phyloP scores from a whole-genome alignment of 23 red algal species.

The Porphyridium purpureum region DNA sequence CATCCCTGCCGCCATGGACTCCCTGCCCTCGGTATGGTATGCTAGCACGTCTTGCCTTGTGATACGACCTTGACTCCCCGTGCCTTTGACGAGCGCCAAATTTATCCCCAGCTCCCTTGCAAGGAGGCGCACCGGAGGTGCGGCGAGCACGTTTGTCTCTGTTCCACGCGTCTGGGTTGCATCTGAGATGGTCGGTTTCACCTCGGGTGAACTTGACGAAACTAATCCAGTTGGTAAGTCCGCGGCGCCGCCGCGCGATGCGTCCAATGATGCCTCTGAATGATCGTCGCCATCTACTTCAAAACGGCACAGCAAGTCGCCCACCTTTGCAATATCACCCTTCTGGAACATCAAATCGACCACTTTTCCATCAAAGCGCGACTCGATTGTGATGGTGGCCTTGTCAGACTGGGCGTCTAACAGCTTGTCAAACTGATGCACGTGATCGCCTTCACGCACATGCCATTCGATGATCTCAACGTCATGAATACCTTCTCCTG shows the following conservation, averaged over 20 bases:
- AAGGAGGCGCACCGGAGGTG: conserved; percentile 10
- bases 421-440: conserved; percentile 20
- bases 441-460: conserved; percentile 19
- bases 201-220: too few relatives aligned
- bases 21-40: too few relatives aligned
- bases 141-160: conserved; percentile 9
- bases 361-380: conserved; percentile 18
- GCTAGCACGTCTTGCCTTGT: conserved; percentile 8
- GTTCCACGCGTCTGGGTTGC: too few relatives aligned
- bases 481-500: conserved; percentile 30
- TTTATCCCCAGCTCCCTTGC: conserved; percentile 6
- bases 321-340: conserved; percentile 28
- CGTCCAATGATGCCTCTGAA: background rate
- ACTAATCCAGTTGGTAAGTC: too few relatives aligned
- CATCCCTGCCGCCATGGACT: too few relatives aligned
- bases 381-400: conserved; percentile 30
- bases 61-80: conserved; percentile 10
- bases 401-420: conserved; percentile 37
- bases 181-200: too few relatives aligned
- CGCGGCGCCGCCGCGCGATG: background rate
- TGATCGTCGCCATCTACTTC: background rate
- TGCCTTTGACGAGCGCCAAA: conserved; percentile 5
- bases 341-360: background rate
- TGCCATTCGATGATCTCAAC: conserved; percentile 29
- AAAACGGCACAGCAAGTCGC: too few relatives aligned